phyloP scores from a whole-genome alignment of 2,329 filamentous ascomycete species.

The Talaromyces sp. region DNA sequence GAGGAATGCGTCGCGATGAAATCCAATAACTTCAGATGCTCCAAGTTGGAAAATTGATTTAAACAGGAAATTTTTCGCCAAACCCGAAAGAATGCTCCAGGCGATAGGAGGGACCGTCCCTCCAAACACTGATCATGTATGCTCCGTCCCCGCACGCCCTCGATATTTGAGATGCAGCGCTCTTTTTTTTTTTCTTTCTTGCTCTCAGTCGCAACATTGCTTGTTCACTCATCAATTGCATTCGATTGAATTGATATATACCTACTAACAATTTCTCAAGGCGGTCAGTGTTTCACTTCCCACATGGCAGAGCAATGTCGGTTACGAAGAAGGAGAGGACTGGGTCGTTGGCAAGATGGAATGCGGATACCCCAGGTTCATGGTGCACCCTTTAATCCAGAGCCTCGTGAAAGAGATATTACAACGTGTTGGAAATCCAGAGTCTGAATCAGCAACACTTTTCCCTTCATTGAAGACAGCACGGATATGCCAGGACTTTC shows the following conservation, averaged over 20 bases:
- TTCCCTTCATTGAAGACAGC: constrained; percentile 70
- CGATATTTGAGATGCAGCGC: background rate
- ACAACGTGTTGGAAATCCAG: constrained; percentile 48
- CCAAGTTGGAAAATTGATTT: background rate
- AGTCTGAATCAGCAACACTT: constrained; percentile 65
- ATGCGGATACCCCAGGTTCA: constrained; percentile 92
- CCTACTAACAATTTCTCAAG: constrained; percentile 41
- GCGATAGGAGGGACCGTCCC: constrained; percentile 66
- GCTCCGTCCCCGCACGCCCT: constrained; percentile 23
- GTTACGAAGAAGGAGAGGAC: constrained; percentile 84
- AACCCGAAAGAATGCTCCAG: constrained; percentile 26
- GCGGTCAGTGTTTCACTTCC: constrained; percentile 94
- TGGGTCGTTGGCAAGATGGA: constrained; percentile 83
- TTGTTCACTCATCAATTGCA: background rate
- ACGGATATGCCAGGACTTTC: constrained; percentile 67
- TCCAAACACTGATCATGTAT: constrained; percentile 70
- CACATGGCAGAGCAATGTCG: constrained; percentile 85
- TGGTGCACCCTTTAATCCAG: constrained; percentile 77
- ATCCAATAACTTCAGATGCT: background rate
- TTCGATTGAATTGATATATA: background rate
- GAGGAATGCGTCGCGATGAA: background rate
- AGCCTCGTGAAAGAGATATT: constrained; percentile 65
- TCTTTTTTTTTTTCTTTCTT: background rate
- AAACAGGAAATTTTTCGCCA: background rate
- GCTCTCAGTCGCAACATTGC: background rate